These are phyloP conservation scores for Immersiella caudata DNA, from an alignment of 495 filamentous ascomycete species.

Conservation along the genomic window DNA sequence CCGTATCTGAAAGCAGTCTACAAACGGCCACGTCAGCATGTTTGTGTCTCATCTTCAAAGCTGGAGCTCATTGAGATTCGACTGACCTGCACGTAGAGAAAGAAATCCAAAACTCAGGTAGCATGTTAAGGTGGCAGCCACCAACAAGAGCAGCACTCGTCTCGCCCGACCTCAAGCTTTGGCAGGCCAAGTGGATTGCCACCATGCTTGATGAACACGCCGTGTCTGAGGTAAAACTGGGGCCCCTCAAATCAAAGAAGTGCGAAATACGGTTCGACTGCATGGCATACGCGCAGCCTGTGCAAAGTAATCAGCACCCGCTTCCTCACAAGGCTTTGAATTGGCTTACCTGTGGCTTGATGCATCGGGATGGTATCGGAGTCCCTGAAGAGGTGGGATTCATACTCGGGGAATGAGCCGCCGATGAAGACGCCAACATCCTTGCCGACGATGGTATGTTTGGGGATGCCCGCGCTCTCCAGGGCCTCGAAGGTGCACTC, in stretches of 20 bases:
- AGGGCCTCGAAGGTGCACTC: constrained; percentile 85
- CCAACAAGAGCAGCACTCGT: constrained; percentile 55
- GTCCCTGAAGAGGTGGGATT: constrained; percentile 77
- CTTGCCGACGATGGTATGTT: constrained; percentile 72
- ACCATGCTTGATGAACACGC: constrained; percentile 79
- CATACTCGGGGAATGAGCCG: constrained; percentile 82
- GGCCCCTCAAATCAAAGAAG: constrained; percentile 60
- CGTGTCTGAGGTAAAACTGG: constrained; percentile 78
- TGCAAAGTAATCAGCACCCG: constrained; percentile 33
- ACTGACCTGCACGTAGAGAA: constrained; percentile 44
- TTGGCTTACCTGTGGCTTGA: constrained; percentile 46
- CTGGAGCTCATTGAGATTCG: constrained; percentile 8
- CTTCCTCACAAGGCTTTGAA: not conserved
- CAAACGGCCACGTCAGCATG: not conserved
- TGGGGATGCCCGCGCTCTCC: constrained; percentile 84
- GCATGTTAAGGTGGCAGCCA: constrained; percentile 60
- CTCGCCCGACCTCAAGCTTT: constrained; percentile 66
- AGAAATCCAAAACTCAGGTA: constrained; percentile 59
- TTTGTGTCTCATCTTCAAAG: constrained; percentile 54
- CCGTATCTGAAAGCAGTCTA: constrained; percentile 68
- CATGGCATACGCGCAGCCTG: constrained; percentile 50
- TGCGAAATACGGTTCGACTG: constrained; percentile 66
- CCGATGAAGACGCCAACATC: constrained; percentile 84
- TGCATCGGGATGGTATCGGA: constrained; percentile 63
- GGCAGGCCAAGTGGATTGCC: constrained; percentile 74